Evolutionary conservation across 129 eudicot species (phyloP).

Genomic region (Artemisia tridentata): DNA sequence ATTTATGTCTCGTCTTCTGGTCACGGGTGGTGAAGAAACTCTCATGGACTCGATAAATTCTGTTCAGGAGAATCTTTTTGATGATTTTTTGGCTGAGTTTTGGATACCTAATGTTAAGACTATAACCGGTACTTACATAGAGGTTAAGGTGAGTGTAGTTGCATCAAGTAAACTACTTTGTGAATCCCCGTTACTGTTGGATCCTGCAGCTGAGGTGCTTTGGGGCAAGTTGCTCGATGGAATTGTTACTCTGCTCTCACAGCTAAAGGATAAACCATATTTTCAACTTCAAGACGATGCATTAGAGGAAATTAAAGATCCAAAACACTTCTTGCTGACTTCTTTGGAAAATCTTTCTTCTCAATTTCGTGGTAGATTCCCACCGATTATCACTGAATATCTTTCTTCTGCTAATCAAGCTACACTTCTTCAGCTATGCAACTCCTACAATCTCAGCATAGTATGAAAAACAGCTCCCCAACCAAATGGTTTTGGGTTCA

Average conservation of each 20-base stretch:
- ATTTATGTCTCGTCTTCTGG: constrained; percentile 82
- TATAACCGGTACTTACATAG: constrained; percentile 60
- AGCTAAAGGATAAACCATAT: constrained; percentile 84
- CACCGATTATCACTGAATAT: constrained; percentile 48
- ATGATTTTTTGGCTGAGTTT: constrained; percentile 53
- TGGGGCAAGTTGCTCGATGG: constrained; percentile 90
- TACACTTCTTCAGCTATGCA: constrained; percentile 70
- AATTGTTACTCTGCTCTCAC: constrained; percentile 77
- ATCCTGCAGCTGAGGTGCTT: constrained; percentile 50
- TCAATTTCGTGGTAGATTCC: constrained; percentile 57
- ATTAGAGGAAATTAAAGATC: constrained; percentile 73
- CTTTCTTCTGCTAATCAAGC: constrained; percentile 82
- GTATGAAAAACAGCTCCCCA: constrained; percentile 23
- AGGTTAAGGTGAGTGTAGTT: constrained; percentile 75
- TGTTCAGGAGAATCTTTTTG: constrained; percentile 64
- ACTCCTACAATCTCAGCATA: constrained; percentile 50
- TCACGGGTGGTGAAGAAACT: constrained; percentile 62
- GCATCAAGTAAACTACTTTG: constrained; percentile 78
- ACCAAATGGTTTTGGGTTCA: too few relatives aligned
- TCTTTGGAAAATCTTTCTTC: constrained; percentile 62
- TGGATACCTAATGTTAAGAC: constrained; percentile 85
- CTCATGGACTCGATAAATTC: constrained; percentile 68
- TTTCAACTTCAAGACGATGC: constrained; percentile 73
- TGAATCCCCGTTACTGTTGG: constrained; percentile 57
- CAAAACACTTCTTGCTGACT: constrained; percentile 61